Conservation (phyloP, 2,329 filamentous ascomycete species). For the Epichloe hybrida region DNA sequence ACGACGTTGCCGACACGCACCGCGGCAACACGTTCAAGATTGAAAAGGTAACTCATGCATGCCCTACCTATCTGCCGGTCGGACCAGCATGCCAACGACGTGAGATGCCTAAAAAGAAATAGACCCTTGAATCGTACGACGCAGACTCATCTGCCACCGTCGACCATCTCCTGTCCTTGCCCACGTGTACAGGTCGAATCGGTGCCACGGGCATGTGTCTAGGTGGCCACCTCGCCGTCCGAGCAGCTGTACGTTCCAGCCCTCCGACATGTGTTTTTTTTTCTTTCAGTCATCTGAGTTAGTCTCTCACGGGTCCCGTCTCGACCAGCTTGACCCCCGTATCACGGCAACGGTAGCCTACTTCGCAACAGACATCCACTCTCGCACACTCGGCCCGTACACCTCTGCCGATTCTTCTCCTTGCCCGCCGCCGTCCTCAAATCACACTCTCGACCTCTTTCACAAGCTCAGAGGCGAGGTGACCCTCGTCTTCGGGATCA, state of each 20-base stretch:
- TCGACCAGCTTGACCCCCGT: slow-evolving; percentile 51
- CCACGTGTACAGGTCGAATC: slow-evolving; percentile 69
- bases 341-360: slow-evolving; percentile 70
- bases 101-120: not conserved
- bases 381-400: slow-evolving; percentile 55
- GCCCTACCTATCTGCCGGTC: too few relatives aligned
- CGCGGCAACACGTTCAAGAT: slow-evolving; percentile 79
- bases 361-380: slow-evolving; percentile 88
- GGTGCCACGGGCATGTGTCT: slow-evolving; percentile 85
- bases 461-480: slow-evolving; percentile 67
- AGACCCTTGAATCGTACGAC: slow-evolving; percentile 78
- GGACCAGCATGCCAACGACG: not conserved
- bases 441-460: slow-evolving; percentile 41
- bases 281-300: too few relatives aligned
- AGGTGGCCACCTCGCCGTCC: slow-evolving; percentile 70
- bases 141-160: slow-evolving; percentile 58
- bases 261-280: not conserved
- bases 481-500: slow-evolving; percentile 82
- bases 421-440: slow-evolving; percentile 23
- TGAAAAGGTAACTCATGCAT: slow-evolving; percentile 41
- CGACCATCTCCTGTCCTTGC: slow-evolving; percentile 54
- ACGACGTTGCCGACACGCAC: slow-evolving; percentile 80
- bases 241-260: slow-evolving; percentile 31
- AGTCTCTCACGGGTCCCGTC: not conserved
- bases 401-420: slow-evolving; percentile 32